Conservation (phyloP, 305 asterid genomes). For the Fraxinus paxiana region DNA sequence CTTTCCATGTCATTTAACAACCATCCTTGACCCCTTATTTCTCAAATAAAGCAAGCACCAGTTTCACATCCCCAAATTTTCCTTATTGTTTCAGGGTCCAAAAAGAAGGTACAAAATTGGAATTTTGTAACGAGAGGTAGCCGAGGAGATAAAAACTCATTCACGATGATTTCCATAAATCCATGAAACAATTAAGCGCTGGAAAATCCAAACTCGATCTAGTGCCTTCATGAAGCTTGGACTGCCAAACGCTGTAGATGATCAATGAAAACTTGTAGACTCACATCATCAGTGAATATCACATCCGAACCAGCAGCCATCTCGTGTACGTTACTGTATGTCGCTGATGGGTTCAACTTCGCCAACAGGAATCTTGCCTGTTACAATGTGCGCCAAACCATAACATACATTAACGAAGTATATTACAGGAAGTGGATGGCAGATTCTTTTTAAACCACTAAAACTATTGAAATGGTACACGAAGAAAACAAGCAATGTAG, state of each 20-base stretch:
- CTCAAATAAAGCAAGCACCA: not conserved
- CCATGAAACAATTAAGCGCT: not conserved
- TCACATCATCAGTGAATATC: constrained; percentile 92
- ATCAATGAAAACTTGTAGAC: constrained; percentile 85
- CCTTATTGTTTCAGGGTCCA: not conserved
- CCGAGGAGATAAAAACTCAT: not conserved
- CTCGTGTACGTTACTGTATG: constrained; percentile 75
- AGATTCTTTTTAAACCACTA: not conserved
- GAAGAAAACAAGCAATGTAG: not conserved
- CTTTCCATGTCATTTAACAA: not conserved
- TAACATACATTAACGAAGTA: not conserved
- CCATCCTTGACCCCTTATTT: not conserved
- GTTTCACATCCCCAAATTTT: not conserved
- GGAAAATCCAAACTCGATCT: not conserved
- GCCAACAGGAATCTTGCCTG: constrained; percentile 97
- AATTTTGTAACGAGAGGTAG: constrained; percentile 1
- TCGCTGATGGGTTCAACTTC: constrained; percentile 94
- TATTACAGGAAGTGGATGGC: not conserved
- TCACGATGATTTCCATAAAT: not conserved
- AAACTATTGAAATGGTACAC: not conserved
- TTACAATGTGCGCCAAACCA: constrained; percentile 16
- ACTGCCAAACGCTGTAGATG: constrained; percentile 96
- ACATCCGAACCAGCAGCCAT: constrained; percentile 84
- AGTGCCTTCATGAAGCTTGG: constrained; percentile 61
- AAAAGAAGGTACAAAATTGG: not conserved